Percentiles rank a stretch among this genome's conserved stretches.
Evolutionary conservation across 2,329 filamentous ascomycete genomes (phyloP).

Genomic region (Laburnicola sp.): DNA sequence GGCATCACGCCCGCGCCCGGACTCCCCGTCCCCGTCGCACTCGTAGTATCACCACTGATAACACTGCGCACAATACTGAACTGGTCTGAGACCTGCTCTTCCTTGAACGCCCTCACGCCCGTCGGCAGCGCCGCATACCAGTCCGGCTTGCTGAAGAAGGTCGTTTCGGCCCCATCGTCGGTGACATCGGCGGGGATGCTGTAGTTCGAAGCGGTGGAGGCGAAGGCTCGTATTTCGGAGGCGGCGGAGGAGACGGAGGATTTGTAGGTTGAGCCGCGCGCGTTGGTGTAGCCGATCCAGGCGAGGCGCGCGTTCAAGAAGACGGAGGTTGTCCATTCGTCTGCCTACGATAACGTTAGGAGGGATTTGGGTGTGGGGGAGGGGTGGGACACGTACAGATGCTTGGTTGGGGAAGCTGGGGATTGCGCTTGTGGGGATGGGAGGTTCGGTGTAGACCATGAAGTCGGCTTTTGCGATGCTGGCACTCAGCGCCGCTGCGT

Average conservation of each 20-base stretch:
- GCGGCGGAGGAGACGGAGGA: slow-evolving; percentile 31
- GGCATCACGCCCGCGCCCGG: slow-evolving; percentile 25
- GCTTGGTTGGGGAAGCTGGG: slow-evolving; percentile 28
- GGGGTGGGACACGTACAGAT: slow-evolving; percentile 17
- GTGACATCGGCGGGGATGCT: slow-evolving; percentile 34
- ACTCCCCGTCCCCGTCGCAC: slow-evolving; percentile 22
- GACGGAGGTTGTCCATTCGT: slow-evolving; percentile 34
- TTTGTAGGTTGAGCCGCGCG: slow-evolving; percentile 30
- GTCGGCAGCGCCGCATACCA: slow-evolving; percentile 38
- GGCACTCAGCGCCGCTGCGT: slow-evolving; percentile 11
- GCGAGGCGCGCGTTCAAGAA: slow-evolving; percentile 30
- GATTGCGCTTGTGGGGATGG: slow-evolving; percentile 32
- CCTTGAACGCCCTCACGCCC: slow-evolving; percentile 33
- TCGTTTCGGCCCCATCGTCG: slow-evolving; percentile 23
- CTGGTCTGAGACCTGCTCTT: slow-evolving; percentile 35
- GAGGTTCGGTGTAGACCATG: slow-evolving; percentile 37
- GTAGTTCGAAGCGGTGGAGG: slow-evolving; percentile 26
- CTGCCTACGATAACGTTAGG: slow-evolving; percentile 19
- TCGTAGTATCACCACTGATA: slow-evolving; percentile 13
- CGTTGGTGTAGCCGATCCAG: slow-evolving; percentile 24
- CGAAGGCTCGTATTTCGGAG: slow-evolving; percentile 33
- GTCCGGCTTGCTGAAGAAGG: slow-evolving; percentile 26
- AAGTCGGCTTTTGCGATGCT: slow-evolving; percentile 30
- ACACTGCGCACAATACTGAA: slow-evolving; percentile 34
- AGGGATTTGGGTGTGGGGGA: background rate